phyloP scores from a whole-genome alignment of 148 eudicot species.

The Hydrangea macrophylla region DNA sequence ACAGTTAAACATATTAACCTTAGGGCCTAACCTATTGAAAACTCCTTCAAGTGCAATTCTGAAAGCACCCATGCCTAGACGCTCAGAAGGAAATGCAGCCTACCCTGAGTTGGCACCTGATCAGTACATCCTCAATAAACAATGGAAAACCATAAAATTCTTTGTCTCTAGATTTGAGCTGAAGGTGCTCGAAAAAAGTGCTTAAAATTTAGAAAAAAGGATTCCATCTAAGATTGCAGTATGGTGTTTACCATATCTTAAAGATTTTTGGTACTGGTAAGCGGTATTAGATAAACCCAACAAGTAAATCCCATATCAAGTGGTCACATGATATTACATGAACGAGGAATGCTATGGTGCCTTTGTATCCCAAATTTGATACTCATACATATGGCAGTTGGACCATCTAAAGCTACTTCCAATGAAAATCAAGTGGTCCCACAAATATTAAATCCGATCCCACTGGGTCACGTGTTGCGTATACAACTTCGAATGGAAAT shows the following conservation, averaged over 20 bases:
- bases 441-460: too few species aligned
- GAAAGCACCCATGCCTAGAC: slow-evolving; percentile 60
- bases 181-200: neutral
- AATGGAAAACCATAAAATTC: slow-evolving; percentile 1
- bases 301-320: neutral
- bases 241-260: neutral
- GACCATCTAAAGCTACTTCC: too few species aligned
- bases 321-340: neutral
- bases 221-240: neutral
- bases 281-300: neutral
- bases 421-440: too few species aligned
- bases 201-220: neutral
- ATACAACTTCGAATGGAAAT: too few species aligned
- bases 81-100: slow-evolving; percentile 62
- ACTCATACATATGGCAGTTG: too few species aligned
- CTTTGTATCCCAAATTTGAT: too few species aligned
- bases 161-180: neutral
- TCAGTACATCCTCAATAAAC: slow-evolving; percentile 9
- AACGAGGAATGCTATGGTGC: too few species aligned
- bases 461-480: too few species aligned
- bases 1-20: too few species aligned
- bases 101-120: slow-evolving; percentile 19
- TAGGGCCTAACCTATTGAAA: slow-evolving; percentile 54
- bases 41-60: slow-evolving; percentile 57
- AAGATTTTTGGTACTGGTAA: neutral